Conservation (phyloP, 495 filamentous ascomycete species). For the Penicillium lividum region DNA sequence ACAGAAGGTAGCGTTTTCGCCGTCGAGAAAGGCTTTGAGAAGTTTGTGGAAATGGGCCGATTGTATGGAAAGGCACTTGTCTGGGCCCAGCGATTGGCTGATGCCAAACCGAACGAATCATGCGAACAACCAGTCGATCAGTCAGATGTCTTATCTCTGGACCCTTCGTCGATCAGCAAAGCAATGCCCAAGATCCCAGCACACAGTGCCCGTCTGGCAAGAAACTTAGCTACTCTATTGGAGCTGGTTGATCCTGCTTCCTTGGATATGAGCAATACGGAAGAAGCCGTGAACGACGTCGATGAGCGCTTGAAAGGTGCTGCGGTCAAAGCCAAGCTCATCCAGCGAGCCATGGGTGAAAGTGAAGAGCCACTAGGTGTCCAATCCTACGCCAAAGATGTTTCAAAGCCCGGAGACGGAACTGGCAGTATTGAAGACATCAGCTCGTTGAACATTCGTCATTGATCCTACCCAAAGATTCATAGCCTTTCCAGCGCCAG, state of each 20-base stretch:
- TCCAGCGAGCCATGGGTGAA: slow-evolving; percentile 72
- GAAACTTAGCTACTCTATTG: slow-evolving; percentile 70
- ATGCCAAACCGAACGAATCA: slow-evolving; percentile 22
- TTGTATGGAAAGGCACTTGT: slow-evolving; percentile 80
- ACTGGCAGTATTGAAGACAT: slow-evolving; percentile 59
- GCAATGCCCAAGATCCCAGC: slow-evolving; percentile 50
- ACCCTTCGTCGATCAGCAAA: slow-evolving; percentile 32
- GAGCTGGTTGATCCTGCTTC: slow-evolving; percentile 79
- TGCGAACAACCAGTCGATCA: slow-evolving; percentile 11
- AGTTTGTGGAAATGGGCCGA: slow-evolving; percentile 75
- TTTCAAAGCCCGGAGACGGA: slow-evolving; percentile 36
- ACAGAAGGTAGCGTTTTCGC: slow-evolving; percentile 89
- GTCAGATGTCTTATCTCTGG: slow-evolving; percentile 23
- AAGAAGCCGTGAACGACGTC: slow-evolving; percentile 81
- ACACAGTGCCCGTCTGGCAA: slow-evolving; percentile 63
- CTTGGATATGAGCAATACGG: slow-evolving; percentile 73
- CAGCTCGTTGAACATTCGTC: slow-evolving; percentile 46
- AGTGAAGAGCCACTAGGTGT: slow-evolving; percentile 33
- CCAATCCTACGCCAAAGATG: slow-evolving; percentile 29
- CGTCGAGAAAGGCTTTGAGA: slow-evolving; percentile 90
- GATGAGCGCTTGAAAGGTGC: slow-evolving; percentile 83
- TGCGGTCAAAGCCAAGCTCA: slow-evolving; percentile 75
- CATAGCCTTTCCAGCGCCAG: background rate
- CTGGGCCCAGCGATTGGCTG: slow-evolving; percentile 67
- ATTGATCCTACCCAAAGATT: slow-evolving; percentile 32